Evolutionary conservation across 352 stramenopile genomes (phyloP).

Genomic region (Chrysophaeum taylorii): DNA sequence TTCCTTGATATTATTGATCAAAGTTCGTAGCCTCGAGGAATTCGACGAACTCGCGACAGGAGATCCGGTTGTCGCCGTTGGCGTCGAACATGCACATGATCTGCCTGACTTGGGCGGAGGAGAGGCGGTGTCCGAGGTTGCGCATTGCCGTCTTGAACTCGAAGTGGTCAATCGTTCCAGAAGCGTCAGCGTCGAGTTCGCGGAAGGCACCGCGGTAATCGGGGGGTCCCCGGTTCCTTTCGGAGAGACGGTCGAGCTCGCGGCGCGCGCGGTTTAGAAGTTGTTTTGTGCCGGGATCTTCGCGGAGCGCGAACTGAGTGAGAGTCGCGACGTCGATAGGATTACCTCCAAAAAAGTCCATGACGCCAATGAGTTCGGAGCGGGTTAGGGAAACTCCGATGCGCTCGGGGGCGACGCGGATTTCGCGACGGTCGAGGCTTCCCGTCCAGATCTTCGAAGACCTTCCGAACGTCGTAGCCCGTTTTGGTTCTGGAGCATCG

Average conservation of each 20-base stretch:
- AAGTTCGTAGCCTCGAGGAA: slow-evolving; percentile 5
- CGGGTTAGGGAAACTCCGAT: neutral
- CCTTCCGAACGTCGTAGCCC: neutral
- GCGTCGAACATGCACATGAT: slow-evolving; percentile 1
- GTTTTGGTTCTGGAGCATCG: neutral
- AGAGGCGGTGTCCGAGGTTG: neutral
- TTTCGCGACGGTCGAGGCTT: neutral
- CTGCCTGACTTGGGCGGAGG: neutral
- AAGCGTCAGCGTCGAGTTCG: neutral
- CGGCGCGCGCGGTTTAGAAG: neutral
- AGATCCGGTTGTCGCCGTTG: slow-evolving; percentile 2
- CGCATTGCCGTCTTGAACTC: neutral
- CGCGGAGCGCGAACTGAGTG: neutral
- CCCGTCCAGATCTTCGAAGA: slow-evolving; percentile 1
- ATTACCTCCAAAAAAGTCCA: neutral
- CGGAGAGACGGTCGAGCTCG: slow-evolving; percentile 5
- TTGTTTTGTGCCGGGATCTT: neutral
- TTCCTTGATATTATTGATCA: too few species aligned
- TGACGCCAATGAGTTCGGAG: neutral
- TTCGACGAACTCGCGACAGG: slow-evolving; percentile 9
- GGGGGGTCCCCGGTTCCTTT: neutral
- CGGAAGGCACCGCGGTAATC: slow-evolving; percentile 1
- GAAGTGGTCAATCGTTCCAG: neutral
- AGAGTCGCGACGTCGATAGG: neutral
- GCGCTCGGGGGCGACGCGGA: neutral